Conservation (phyloP, 2,329 filamentous ascomycete genomes). For the Colletotrichum falcatum region DNA sequence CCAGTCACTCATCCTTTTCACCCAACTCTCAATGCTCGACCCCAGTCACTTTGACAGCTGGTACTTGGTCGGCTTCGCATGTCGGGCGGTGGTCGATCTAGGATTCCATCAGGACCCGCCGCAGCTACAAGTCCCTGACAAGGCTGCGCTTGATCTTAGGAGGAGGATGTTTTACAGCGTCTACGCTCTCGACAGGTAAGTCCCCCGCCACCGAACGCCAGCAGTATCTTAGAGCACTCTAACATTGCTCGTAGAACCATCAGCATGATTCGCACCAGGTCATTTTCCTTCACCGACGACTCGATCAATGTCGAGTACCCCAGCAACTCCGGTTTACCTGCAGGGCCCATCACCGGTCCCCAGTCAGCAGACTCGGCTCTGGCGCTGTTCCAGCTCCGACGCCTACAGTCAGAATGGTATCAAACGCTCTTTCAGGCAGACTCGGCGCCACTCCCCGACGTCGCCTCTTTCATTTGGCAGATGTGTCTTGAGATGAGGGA, state of each 20-base stretch:
- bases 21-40: constrained; percentile 90
- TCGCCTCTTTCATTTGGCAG: constrained; percentile 79
- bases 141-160: constrained; percentile 78
- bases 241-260: constrained; percentile 70
- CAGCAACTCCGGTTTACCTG: constrained; percentile 57
- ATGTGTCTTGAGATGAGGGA: constrained; percentile 80
- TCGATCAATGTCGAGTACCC: constrained; percentile 86
- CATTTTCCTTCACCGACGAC: constrained; percentile 95
- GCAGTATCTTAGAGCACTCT: background rate
- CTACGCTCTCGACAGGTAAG: constrained; percentile 87
- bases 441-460: constrained; percentile 73
- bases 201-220: constrained; percentile 2
- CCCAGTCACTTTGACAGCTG: constrained; percentile 93
- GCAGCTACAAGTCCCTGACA: constrained; percentile 74
- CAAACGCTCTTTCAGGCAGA: constrained; percentile 87
- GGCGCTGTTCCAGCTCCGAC: constrained; percentile 84
- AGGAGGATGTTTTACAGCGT: constrained; percentile 91
- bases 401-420: constrained; percentile 89
- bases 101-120: constrained; percentile 94
- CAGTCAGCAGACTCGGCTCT: constrained; percentile 76
- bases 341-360: constrained; percentile 57
- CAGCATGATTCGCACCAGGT: constrained; percentile 86
- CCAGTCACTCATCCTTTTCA: constrained; percentile 86
- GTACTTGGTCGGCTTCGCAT: constrained; percentile 92
- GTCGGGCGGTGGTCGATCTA: constrained; percentile 87